Conservation (phyloP, 2,329 filamentous ascomycete genomes). For the Diaporthe ilicicola region DNA sequence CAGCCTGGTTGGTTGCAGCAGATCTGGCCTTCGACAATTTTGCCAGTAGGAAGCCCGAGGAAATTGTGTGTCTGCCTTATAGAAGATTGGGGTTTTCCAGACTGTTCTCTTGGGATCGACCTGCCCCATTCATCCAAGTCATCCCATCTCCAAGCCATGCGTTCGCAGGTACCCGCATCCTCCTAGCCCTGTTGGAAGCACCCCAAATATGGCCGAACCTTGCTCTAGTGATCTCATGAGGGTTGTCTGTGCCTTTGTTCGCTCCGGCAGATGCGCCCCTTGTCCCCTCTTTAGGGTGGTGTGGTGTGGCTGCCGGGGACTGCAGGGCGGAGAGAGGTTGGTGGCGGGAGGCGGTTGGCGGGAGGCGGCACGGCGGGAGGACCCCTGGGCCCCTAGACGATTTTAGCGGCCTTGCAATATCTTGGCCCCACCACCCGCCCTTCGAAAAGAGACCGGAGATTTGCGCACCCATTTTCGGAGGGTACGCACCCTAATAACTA, state of each 20-base stretch:
- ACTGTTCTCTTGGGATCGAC: background rate
- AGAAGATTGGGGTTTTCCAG: background rate
- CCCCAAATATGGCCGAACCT: constrained; percentile 7
- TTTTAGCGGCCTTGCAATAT: constrained; percentile 1
- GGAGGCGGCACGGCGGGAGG: constrained; percentile 8
- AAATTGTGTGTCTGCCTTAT: background rate
- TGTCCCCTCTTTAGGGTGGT: constrained; percentile 13
- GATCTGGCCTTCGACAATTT: background rate
- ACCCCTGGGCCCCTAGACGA: constrained; percentile 15
- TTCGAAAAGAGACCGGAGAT: no score
- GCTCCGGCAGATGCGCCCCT: constrained; percentile 21
- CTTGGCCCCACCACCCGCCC: constrained; percentile 6
- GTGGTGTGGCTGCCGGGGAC: constrained; percentile 11
- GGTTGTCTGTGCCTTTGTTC: background rate
- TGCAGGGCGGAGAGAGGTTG: background rate
- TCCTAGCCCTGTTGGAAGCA: background rate
- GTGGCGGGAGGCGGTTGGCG: background rate
- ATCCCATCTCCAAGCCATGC: constrained; percentile 9
- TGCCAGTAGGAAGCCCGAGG: background rate
- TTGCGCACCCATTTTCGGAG: no score
- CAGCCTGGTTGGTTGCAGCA: background rate
- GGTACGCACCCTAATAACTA: no score
- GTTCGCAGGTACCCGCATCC: constrained; percentile 27
- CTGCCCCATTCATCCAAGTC: constrained; percentile 16
- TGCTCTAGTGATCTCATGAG: background rate